Evolutionary conservation across 176 grass and related monocot genomes (phyloP).

Genomic region (Thinopyrum elongatum): DNA sequence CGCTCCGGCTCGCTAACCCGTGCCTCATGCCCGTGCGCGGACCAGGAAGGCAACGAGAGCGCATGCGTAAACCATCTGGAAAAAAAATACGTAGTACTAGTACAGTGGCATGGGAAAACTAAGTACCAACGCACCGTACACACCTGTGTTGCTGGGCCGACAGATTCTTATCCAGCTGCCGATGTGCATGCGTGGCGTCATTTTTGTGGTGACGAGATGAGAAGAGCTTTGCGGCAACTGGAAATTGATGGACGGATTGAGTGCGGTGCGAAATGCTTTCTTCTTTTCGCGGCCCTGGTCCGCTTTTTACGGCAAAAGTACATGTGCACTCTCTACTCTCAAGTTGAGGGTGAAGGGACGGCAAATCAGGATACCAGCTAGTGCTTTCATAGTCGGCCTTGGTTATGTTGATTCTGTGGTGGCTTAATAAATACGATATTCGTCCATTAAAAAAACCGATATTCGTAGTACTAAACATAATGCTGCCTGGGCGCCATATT

Average conservation of each 20-base stretch:
- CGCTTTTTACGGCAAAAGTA: not conserved
- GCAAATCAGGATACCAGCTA: not conserved
- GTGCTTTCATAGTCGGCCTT: not conserved
- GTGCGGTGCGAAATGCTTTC: not conserved
- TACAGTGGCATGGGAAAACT: too few relatives aligned
- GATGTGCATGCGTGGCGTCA: not conserved
- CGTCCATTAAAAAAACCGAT: too few relatives aligned
- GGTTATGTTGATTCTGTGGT: not conserved
- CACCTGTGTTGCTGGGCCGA: too few relatives aligned
- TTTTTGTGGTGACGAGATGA: conserved; percentile 10
- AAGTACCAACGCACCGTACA: not conserved
- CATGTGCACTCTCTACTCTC: not conserved
- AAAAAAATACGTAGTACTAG: too few relatives aligned
- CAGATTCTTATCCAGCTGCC: not conserved
- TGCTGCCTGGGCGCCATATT: not conserved
- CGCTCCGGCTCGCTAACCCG: not conserved
- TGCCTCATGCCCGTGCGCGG: not conserved
- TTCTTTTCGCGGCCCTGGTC: not conserved
- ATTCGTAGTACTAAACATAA: too few relatives aligned
- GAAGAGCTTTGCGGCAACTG: not conserved
- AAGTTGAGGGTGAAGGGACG: not conserved
- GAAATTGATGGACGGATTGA: not conserved
- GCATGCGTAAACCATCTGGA: not conserved
- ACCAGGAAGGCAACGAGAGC: not conserved
- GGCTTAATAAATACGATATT: not conserved